Conservation (phyloP, 2,329 filamentous ascomycete species). For the Pyrenochaeta sp. region DNA sequence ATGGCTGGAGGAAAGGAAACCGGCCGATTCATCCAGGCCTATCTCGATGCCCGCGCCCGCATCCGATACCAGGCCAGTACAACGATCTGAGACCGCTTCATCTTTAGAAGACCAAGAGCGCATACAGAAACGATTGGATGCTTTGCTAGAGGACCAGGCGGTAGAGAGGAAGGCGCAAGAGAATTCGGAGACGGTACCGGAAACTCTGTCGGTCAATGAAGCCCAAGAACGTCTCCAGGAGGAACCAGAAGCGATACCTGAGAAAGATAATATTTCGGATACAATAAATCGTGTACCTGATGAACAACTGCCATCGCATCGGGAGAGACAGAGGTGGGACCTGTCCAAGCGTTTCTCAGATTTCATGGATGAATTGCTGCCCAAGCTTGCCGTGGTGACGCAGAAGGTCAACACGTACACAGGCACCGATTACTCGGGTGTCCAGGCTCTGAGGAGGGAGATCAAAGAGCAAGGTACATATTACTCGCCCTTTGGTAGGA, state of each 20-base stretch:
- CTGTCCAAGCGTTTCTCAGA: conserved; percentile 69
- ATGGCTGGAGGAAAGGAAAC: conserved; percentile 31
- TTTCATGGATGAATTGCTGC: conserved; percentile 89
- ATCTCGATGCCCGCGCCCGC: conserved; percentile 34
- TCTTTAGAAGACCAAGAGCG: conserved; percentile 27
- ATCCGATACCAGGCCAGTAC: conserved; percentile 15
- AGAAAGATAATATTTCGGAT: conserved; percentile 27
- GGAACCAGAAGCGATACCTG: conserved; percentile 8
- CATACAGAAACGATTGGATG: conserved; percentile 22
- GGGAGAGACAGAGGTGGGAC: conserved; percentile 63
- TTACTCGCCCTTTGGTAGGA: not conserved
- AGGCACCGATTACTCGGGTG: conserved; percentile 83
- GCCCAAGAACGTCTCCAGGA: conserved; percentile 13
- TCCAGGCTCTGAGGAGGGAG: conserved; percentile 82
- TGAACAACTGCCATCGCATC: conserved; percentile 61
- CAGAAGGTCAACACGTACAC: conserved; percentile 93
- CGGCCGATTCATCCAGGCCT: conserved; percentile 18
- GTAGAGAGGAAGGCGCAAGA: conserved; percentile 10
- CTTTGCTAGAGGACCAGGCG: conserved; percentile 15
- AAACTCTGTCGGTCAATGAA: conserved; percentile 6
- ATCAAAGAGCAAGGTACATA: conserved; percentile 72
- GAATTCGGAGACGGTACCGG: not conserved
- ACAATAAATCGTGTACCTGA: conserved; percentile 45
- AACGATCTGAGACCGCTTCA: conserved; percentile 14
- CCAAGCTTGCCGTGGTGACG: conserved; percentile 82